Base-by-base conservation (phyloP, 2,329 filamentous ascomycete genomes). In the Paecilomyces sp. region DNA sequence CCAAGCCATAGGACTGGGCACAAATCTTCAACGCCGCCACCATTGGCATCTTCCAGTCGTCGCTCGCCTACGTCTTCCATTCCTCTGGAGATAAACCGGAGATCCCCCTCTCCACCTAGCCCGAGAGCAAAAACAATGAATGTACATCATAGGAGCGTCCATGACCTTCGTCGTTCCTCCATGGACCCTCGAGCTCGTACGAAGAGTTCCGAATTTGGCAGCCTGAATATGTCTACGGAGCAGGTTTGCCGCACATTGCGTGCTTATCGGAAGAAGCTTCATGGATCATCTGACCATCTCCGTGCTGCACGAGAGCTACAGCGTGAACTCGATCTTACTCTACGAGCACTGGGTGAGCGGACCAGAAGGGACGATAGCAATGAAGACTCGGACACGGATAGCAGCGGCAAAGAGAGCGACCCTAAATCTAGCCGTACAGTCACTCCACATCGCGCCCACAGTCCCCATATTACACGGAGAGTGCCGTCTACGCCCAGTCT, bases 261-360 rank as follows among this genome's bases (percentile, higher is more conserved):
- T 54, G 79, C 81, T 0, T 88, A 86, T 65, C 77, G 84, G 18
- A 86, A 85, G 68, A 84, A 84, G 60, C 76, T 87, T 2, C 76
- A 78, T 18, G 76, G 76, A 5, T 78, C 77, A 30, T 76, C 70
- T 0, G 81, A 84, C 24, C 72, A 70, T 11, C 70, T 85, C 28
- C 78, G 83, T 50, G 72, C 78, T 1, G 75, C 81, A 1, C 77
- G 77, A 56, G 84, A 86, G 58, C 73, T 88, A 1, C 83, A 87
- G 63, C 76, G 78, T 24, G 85, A 88, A 67, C 74, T 88, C 12
- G 78, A 78, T 18, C 69, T 77, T 18, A 77, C 76, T 0, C 67
- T 76, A 18, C 73, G 70, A 1, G 69, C 68, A 12, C 61, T 78
- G 3, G 64, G 63, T 28, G 66, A 71, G 34, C 73, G 72, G 25